phyloP scores from a whole-genome alignment of 192 early-diverging fungal genomes.

The Martensiomyces pterosporus region DNA sequence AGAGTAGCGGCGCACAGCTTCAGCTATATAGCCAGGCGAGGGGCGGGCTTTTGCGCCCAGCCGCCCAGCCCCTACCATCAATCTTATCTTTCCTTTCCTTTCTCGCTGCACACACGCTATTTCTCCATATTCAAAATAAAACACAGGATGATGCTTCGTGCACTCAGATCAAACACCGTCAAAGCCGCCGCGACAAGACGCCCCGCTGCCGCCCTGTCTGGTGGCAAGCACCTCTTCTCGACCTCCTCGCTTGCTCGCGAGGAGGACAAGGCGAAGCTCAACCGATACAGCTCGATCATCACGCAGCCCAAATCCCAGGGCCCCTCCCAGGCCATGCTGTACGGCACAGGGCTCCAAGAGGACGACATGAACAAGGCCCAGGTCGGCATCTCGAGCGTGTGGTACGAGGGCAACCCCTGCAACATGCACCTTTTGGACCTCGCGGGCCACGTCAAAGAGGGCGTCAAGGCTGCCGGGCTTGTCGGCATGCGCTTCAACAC shows the following conservation, averaged over 20 bases:
- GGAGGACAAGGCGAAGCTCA: conserved; percentile 49
- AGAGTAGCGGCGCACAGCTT: no score
- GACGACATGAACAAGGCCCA: conserved; percentile 82
- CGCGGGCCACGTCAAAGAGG: conserved; percentile 84
- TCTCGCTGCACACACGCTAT: no score
- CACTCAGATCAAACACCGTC: conserved; percentile 4
- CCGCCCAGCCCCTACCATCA: no score
- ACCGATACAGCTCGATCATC: conserved; percentile 82
- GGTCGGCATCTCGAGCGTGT: conserved; percentile 96
- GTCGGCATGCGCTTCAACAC: conserved; percentile 98
- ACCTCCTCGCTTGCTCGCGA: conserved; percentile 8
- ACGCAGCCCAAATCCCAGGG: conserved; percentile 94
- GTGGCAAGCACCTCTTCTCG: no score
- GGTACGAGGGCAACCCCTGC: conserved; percentile 99
- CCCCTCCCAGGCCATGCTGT: conserved; percentile 96
- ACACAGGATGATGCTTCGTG: conserved; percentile 22
- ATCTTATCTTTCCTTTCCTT: no score
- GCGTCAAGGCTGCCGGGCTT: conserved; percentile 82
- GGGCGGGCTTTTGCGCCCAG: no score
- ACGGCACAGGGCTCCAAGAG: conserved; percentile 87
- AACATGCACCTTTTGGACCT: conserved; percentile 98
- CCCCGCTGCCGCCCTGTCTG: no score
- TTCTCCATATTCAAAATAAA: background rate
- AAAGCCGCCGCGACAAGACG: conserved; percentile 1
- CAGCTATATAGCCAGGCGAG: no score